Conservation (phyloP, 2,329 filamentous ascomycete species). For the Helminthosporium solani region DNA sequence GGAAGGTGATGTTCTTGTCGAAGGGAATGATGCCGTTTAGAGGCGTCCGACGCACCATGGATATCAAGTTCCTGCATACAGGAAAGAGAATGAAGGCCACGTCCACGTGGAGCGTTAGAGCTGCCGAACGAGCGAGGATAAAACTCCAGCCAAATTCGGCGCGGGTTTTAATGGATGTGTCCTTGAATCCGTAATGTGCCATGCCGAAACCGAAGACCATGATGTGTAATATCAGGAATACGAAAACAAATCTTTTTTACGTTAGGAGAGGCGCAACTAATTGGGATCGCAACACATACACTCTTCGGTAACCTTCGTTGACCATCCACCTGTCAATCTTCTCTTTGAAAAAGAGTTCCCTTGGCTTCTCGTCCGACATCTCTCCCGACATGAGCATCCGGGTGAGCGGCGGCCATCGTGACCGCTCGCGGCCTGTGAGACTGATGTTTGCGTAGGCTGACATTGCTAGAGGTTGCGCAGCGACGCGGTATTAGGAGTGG, state of each 20-base stretch:
- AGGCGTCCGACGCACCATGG: slow-evolving; percentile 74
- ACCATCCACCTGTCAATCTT: slow-evolving; percentile 86
- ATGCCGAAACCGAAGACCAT: slow-evolving; percentile 80
- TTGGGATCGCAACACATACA: slow-evolving; percentile 57
- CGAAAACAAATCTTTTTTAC: slow-evolving; percentile 66
- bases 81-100: slow-evolving; percentile 77
- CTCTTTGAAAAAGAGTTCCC: slow-evolving; percentile 66
- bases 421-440: slow-evolving; percentile 59
- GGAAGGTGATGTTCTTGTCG: slow-evolving; percentile 87
- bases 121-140: slow-evolving; percentile 72
- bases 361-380: slow-evolving; percentile 73
- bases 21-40: slow-evolving; percentile 85
- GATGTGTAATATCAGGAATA: slow-evolving; percentile 71
- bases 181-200: slow-evolving; percentile 74
- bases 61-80: slow-evolving; percentile 82
- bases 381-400: slow-evolving; percentile 81
- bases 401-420: slow-evolving; percentile 79
- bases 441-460: slow-evolving; percentile 30
- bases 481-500: slow-evolving; percentile 25
- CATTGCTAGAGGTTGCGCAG: slow-evolving; percentile 25
- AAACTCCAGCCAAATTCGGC: slow-evolving; percentile 73
- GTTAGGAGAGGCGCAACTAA: slow-evolving; percentile 26
- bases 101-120: slow-evolving; percentile 77
- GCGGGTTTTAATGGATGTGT: slow-evolving; percentile 67
- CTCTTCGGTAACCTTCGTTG: slow-evolving; percentile 78